phyloP scores from a whole-genome alignment of 164 flowering plant genomes.

The Tinospora cordifolia region DNA sequence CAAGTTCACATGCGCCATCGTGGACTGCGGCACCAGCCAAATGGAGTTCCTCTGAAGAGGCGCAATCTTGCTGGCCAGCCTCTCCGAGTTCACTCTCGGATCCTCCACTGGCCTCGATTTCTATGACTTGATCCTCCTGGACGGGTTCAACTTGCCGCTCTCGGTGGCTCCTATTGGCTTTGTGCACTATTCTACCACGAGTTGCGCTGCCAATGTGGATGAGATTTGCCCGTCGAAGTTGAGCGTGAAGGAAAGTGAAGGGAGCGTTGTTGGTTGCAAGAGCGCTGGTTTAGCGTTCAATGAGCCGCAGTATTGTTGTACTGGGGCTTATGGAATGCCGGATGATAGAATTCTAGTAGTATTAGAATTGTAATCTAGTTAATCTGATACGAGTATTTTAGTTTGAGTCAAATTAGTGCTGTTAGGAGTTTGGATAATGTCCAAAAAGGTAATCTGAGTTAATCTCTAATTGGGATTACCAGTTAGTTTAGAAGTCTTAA shows the following conservation, averaged over 20 bases:
- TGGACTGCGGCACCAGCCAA: constrained; percentile 3
- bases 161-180: neutral
- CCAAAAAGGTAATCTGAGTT: too few relatives aligned
- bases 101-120: neutral
- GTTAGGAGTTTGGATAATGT: too few relatives aligned
- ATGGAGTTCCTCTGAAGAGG: constrained; percentile 1
- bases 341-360: too few relatives aligned
- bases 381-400: too few relatives aligned
- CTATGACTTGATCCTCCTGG: constrained; percentile 7
- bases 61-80: neutral
- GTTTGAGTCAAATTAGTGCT: too few relatives aligned
- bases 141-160: constrained; percentile 4
- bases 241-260: neutral
- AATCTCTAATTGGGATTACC: too few relatives aligned
- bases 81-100: constrained; percentile 8
- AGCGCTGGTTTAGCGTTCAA: constrained; percentile 9
- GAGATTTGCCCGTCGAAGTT: constrained; percentile 3
- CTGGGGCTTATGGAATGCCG: neutral
- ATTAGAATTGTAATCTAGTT: too few relatives aligned
- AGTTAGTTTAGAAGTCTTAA: too few relatives aligned
- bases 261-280: neutral
- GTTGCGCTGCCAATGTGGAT: constrained; percentile 1
- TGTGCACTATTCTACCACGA: neutral
- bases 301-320: constrained; percentile 4
- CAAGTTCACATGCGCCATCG: constrained; percentile 5